Conservation (phyloP, 352 stramenopile genomes). For the Pythium pyrilobum region DNA sequence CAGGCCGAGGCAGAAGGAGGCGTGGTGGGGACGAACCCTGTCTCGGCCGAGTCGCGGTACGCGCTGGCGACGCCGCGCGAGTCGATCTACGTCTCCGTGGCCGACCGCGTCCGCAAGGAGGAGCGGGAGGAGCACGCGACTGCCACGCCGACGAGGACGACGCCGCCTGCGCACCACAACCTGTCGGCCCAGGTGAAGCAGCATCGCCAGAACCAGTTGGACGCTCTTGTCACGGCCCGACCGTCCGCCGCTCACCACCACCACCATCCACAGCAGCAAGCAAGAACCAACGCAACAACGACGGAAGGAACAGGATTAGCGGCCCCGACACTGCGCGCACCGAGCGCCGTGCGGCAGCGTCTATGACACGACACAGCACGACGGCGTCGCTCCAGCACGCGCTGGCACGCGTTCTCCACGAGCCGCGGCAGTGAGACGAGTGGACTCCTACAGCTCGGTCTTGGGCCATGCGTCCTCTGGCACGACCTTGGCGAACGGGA, state of each 20-base stretch:
- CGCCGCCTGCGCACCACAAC: slow-evolving; percentile 1
- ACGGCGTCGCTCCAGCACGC: not conserved
- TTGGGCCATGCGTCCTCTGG: slow-evolving; percentile 23
- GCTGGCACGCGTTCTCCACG: not conserved
- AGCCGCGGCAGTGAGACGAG: too few relatives aligned
- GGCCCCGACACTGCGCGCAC: not conserved
- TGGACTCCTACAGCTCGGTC: slow-evolving; percentile 12
- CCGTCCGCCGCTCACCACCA: too few relatives aligned
- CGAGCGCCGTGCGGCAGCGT: not conserved
- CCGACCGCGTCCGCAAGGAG: slow-evolving; percentile 9
- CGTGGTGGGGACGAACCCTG: slow-evolving; percentile 4
- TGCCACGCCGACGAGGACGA: not conserved
- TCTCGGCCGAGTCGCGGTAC: slow-evolving; percentile 15
- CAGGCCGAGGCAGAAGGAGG: not conserved
- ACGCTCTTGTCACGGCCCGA: slow-evolving; percentile 3
- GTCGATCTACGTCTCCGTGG: slow-evolving; percentile 41
- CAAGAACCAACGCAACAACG: too few relatives aligned
- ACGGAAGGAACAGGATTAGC: too few relatives aligned
- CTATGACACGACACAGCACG: not conserved
- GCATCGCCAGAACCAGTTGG: slow-evolving; percentile 38
- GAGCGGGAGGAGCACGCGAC: slow-evolving; percentile 8
- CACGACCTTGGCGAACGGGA: slow-evolving; percentile 62
- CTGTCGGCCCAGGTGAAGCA: slow-evolving; percentile 37
- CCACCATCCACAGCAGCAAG: not conserved
- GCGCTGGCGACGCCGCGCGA: slow-evolving; percentile 33